phyloP scores from a whole-genome alignment of 169 alveolate genomes.

The Cryptosporidium sp. region DNA sequence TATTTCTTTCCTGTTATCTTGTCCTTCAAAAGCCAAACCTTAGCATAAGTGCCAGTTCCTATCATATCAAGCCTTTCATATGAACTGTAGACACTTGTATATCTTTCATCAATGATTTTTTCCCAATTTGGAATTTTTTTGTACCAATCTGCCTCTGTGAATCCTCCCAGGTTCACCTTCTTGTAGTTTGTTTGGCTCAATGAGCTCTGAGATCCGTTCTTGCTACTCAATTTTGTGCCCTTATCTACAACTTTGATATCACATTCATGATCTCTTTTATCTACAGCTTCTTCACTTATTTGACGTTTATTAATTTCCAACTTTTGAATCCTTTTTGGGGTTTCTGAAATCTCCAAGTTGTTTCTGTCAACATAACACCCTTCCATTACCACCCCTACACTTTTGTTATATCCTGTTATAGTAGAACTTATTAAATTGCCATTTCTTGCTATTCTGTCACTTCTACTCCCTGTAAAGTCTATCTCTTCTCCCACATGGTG shows the following conservation, averaged over 20 bases:
- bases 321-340: background rate
- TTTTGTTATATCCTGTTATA: background rate
- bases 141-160: slow-evolving; percentile 54
- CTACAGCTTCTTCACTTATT: background rate
- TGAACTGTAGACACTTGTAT: slow-evolving; percentile 52
- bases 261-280: background rate
- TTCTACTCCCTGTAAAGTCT: background rate
- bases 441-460: background rate
- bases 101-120: slow-evolving; percentile 54
- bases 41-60: slow-evolving; percentile 87
- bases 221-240: slow-evolving; percentile 14
- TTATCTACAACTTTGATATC: background rate
- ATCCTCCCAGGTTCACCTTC: slow-evolving; percentile 43
- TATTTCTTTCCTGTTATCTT: slow-evolving; percentile 80
- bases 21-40: slow-evolving; percentile 84
- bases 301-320: background rate
- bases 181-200: background rate
- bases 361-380: background rate
- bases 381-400: background rate
- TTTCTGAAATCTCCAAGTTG: slow-evolving; percentile 1
- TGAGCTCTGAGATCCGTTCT: background rate
- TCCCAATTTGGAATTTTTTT: slow-evolving; percentile 66
- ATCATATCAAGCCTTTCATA: slow-evolving; percentile 73
- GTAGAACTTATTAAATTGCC: background rate
- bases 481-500: background rate